Percentiles rank a stretch among this genome's conserved stretches.
These are phyloP conservation scores for Rhytidiadelphus loreus DNA, from an alignment of 225 moss, liverwort and hornwort genomes.

Conservation along the genomic window DNA sequence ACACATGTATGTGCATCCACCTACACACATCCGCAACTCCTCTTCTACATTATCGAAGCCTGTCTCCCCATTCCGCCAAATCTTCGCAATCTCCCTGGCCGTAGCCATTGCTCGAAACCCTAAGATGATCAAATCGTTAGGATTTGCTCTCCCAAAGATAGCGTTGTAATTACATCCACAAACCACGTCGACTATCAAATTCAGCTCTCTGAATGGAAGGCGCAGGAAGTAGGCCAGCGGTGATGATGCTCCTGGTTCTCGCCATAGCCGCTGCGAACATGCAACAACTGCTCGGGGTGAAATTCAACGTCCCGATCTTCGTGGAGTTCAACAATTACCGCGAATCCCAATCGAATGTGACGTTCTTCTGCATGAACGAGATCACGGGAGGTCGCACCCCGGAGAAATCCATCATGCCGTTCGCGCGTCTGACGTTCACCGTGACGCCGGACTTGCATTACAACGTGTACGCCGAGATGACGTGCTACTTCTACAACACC, in stretches of 20 bases:
- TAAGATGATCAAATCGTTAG: not conserved
- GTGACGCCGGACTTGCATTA: constrained; percentile 29
- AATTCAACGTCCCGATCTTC: constrained; percentile 30
- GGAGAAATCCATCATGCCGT: constrained; percentile 5
- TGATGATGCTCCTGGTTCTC: not conserved
- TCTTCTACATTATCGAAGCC: not conserved
- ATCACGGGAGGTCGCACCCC: constrained; percentile 31
- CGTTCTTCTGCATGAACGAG: constrained; percentile 35
- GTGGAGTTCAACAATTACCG: constrained; percentile 44
- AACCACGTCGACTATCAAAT: not conserved
- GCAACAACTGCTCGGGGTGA: not conserved
- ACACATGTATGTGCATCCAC: not conserved
- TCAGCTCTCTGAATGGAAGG: constrained; percentile 1
- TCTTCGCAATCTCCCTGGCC: not conserved
- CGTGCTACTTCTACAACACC: constrained; percentile 34
- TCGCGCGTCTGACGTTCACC: not conserved
- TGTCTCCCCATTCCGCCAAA: not conserved
- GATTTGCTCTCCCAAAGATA: not conserved
- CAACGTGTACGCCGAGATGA: constrained; percentile 34
- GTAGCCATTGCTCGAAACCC: not conserved
- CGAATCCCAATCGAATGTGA: constrained; percentile 16
- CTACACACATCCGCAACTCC: not conserved
- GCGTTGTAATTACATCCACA: not conserved
- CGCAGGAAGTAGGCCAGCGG: not conserved
- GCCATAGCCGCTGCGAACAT: not conserved